These are phyloP conservation scores for Neofusicoccum ribis DNA, from an alignment of 2,329 filamentous ascomycete species.

Conservation along the genomic window DNA sequence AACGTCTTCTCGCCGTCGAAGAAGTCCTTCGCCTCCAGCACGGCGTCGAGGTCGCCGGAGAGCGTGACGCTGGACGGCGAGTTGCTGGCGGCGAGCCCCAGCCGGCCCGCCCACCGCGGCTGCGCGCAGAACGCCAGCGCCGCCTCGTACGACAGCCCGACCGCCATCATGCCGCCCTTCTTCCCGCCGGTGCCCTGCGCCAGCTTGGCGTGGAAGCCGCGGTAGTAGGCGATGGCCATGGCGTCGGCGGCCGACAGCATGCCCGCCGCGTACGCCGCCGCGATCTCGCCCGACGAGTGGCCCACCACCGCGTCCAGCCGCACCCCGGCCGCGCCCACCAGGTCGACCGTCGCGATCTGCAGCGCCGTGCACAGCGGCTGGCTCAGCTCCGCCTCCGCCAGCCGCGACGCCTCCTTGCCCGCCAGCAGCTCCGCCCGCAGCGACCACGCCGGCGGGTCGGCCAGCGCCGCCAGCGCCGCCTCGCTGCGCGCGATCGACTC, in stretches of 20 bases:
- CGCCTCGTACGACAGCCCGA: slow-evolving; percentile 18
- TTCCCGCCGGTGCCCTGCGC: background rate
- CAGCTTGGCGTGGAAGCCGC: slow-evolving; percentile 22
- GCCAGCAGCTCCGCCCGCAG: slow-evolving; percentile 23
- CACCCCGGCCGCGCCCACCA: slow-evolving; percentile 25
- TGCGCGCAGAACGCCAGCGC: background rate
- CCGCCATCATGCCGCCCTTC: slow-evolving; percentile 38
- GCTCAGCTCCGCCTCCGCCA: slow-evolving; percentile 26
- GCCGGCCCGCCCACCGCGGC: slow-evolving; percentile 22
- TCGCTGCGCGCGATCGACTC: slow-evolving; percentile 28
- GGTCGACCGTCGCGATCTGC: slow-evolving; percentile 35
- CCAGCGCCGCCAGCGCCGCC: slow-evolving; percentile 7
- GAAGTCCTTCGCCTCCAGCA: slow-evolving; percentile 12
- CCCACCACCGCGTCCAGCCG: slow-evolving; percentile 36
- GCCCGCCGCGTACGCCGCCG: slow-evolving; percentile 38
- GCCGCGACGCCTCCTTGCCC: background rate
- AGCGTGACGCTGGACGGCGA: slow-evolving; percentile 24
- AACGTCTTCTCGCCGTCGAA: slow-evolving; percentile 22
- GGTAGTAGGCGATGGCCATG: slow-evolving; percentile 27
- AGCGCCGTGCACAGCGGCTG: slow-evolving; percentile 41
- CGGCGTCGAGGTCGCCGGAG: slow-evolving; percentile 25
- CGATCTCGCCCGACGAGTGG: slow-evolving; percentile 46
- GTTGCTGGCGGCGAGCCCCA: slow-evolving; percentile 30
- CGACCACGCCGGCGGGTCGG: slow-evolving; percentile 22
- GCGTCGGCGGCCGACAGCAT: slow-evolving; percentile 28